Conservation (phyloP, 345 rosid genomes). For the Hirschfeldia incana region DNA sequence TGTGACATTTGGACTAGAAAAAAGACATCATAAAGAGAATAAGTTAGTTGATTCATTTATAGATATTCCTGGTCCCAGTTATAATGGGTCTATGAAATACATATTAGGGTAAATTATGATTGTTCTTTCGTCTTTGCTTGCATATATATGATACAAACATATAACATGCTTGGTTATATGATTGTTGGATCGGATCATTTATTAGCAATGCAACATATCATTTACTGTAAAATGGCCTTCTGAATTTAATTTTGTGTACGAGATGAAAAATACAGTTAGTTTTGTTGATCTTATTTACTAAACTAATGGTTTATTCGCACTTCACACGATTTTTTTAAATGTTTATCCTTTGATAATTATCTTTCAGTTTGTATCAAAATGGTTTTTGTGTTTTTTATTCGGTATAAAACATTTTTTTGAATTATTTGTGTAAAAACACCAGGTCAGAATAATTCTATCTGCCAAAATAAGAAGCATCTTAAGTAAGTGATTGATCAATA, state of each 20-base stretch:
- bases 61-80: constrained; percentile 36
- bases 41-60: constrained; percentile 31
- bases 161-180: constrained; percentile 28
- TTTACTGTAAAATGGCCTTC: neutral
- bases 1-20: constrained; percentile 1
- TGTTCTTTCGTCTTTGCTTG: constrained; percentile 23
- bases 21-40: constrained; percentile 16
- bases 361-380: too few relatives aligned
- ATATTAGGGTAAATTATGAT: constrained; percentile 29
- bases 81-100: neutral
- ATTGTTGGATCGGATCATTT: constrained; percentile 14
- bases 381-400: too few relatives aligned
- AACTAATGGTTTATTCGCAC: too few relatives aligned
- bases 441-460: too few relatives aligned
- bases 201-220: constrained; percentile 17
- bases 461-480: too few relatives aligned
- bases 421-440: too few relatives aligned
- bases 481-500: too few relatives aligned
- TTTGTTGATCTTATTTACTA: neutral
- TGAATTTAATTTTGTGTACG: neutral
- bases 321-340: too few relatives aligned
- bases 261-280: neutral
- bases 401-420: too few relatives aligned
- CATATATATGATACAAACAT: constrained; percentile 25
- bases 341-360: too few relatives aligned